phyloP scores from a whole-genome alignment of 352 stramenopile species.

The Phytophthora sp. region DNA sequence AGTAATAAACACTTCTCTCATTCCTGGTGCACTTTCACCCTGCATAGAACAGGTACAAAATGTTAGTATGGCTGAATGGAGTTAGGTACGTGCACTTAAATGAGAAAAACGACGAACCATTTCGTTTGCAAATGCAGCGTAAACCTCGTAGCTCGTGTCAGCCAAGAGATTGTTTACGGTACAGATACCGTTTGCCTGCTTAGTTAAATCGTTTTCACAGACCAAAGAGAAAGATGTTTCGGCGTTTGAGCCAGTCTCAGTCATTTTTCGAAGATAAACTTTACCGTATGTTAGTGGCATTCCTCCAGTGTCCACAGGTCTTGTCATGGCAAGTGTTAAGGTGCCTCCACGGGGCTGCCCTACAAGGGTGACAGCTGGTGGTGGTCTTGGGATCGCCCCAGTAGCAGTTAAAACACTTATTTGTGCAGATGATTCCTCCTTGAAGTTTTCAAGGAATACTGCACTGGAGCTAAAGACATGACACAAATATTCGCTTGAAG shows the following conservation, averaged over 20 bases:
- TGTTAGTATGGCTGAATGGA: no score
- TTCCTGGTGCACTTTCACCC: conserved; percentile 41
- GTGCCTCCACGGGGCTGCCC: conserved; percentile 34
- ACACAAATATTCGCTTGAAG: conserved; percentile 45
- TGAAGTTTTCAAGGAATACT: conserved; percentile 21
- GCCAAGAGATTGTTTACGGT: conserved; percentile 43
- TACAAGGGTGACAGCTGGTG: conserved; percentile 21
- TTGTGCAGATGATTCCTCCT: conserved; percentile 14
- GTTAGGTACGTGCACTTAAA: no score
- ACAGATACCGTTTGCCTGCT: conserved; percentile 23
- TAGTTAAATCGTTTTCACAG: conserved; percentile 15
- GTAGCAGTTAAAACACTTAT: conserved; percentile 26
- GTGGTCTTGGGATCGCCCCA: conserved; percentile 19
- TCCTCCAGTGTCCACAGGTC: conserved; percentile 41
- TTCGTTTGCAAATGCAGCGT: conserved; percentile 44
- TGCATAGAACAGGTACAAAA: conserved; percentile 2
- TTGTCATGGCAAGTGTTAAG: conserved; percentile 40
- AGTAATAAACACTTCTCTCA: conserved; percentile 26
- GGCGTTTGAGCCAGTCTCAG: background rate
- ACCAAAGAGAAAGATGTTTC: conserved; percentile 18
- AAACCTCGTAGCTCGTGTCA: conserved; percentile 53
- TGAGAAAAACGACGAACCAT: conserved; percentile 26
- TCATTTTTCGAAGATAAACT: conserved; percentile 39
- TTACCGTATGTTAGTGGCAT: conserved; percentile 33
- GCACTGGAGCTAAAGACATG: conserved; percentile 28